phyloP scores from a whole-genome alignment of 768 basidiomycete species.

The Cystobasidium tubakii region DNA sequence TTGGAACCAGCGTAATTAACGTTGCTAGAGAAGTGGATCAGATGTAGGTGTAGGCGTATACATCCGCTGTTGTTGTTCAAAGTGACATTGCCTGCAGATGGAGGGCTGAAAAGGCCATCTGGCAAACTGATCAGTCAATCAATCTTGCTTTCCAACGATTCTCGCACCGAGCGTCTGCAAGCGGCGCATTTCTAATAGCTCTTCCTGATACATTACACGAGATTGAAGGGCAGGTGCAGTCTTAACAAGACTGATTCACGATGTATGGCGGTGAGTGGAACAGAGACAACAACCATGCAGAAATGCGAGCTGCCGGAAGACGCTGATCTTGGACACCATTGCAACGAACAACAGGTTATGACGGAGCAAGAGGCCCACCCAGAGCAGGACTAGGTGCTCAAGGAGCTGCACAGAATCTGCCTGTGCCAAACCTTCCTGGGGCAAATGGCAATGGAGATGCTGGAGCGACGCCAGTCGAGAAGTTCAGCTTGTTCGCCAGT shows the following conservation, averaged over 20 bases:
- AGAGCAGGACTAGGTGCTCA: constrained; percentile 38
- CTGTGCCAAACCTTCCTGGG: constrained; percentile 16
- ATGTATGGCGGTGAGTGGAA: constrained; percentile 32
- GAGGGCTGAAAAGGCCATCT: no score
- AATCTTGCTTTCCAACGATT: no score
- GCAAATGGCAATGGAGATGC: constrained; percentile 10
- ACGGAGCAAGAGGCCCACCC: constrained; percentile 16
- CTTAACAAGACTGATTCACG: no score
- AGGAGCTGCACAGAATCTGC: constrained; percentile 36
- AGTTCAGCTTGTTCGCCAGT: constrained; percentile 44
- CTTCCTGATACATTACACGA: neutral
- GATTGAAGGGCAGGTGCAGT: neutral
- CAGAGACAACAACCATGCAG: neutral
- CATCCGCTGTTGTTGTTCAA: no score
- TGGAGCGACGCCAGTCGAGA: constrained; percentile 27
- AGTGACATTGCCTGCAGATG: no score
- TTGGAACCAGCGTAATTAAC: no score
- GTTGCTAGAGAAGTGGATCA: no score
- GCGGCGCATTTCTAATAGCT: neutral
- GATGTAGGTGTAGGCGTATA: no score
- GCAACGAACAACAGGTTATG: constrained; percentile 13
- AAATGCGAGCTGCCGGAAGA: neutral
- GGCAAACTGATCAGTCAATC: no score
- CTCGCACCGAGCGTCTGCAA: neutral
- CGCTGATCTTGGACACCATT: neutral